Evolutionary conservation across 1,284 basidiomycete genomes (phyloP).

Genomic region (Cryptococcus maquisensis): DNA sequence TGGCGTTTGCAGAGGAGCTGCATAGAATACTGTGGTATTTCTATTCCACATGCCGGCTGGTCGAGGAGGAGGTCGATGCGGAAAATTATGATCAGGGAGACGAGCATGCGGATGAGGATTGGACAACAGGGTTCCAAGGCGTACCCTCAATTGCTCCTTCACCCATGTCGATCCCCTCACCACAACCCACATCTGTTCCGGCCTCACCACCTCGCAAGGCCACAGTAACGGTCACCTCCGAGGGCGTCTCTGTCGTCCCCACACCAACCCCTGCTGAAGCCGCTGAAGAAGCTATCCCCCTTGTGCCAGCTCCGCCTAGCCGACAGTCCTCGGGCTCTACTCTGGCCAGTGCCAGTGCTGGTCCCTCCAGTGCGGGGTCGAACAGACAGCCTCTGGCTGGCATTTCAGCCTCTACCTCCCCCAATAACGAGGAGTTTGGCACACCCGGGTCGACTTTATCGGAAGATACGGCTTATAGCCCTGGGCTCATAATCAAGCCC

Average conservation of each 20-base stretch:
- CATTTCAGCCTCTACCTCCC: constrained; percentile 1
- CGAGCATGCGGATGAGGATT: constrained; percentile 4
- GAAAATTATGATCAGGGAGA: constrained; percentile 3
- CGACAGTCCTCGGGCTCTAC: constrained; percentile 12
- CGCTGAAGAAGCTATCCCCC: neutral
- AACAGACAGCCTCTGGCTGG: constrained; percentile 5
- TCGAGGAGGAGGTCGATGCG: constrained; percentile 10
- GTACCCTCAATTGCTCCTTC: neutral
- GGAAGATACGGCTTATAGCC: constrained; percentile 19
- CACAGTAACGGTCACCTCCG: constrained; percentile 35
- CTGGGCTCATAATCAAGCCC: constrained; percentile 17
- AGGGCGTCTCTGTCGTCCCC: constrained; percentile 32
- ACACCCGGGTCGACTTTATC: constrained; percentile 19
- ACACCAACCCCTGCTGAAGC: constrained; percentile 21
- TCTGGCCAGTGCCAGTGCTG: constrained; percentile 1
- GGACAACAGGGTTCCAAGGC: neutral
- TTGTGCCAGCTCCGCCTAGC: neutral
- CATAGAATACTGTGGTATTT: constrained; percentile 91
- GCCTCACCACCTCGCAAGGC: neutral
- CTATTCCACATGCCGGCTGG: constrained; percentile 59
- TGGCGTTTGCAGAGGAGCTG: constrained; percentile 79
- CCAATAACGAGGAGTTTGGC: constrained; percentile 8
- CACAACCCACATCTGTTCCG: neutral
- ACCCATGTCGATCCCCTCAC: neutral
- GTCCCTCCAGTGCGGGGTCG: constrained; percentile 19